A percentile compares a stretch with the other conserved stretches of the same genome.
Conservation (phyloP, 2,329 filamentous ascomycete genomes). For the Nakataea oryzae region DNA sequence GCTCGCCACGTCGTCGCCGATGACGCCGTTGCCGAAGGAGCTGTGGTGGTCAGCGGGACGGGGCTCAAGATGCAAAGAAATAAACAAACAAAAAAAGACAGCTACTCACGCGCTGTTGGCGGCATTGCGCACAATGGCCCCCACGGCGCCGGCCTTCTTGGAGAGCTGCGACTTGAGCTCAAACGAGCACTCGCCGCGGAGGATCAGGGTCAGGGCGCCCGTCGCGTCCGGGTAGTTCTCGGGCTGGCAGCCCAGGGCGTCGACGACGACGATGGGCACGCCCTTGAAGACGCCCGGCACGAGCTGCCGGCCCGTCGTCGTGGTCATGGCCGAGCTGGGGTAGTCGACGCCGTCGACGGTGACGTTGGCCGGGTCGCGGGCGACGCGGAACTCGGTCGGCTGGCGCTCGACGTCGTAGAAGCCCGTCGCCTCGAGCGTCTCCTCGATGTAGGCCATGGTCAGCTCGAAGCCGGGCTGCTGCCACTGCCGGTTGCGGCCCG, state of each 20-base stretch:
- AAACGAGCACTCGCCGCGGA: slow-evolving; percentile 49
- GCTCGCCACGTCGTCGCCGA: slow-evolving; percentile 33
- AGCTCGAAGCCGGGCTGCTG: slow-evolving; percentile 1
- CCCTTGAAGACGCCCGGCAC: slow-evolving; percentile 10
- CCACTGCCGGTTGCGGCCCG: slow-evolving; percentile 3
- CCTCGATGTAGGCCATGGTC: slow-evolving; percentile 3
- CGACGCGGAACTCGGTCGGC: neutral
- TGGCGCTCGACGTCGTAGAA: slow-evolving; percentile 2
- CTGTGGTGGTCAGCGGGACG: too few species aligned
- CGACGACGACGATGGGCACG: slow-evolving; percentile 30
- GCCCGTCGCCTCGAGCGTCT: slow-evolving; percentile 1
- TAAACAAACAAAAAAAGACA: too few species aligned
- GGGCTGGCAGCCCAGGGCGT: slow-evolving; percentile 41
- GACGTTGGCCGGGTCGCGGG: slow-evolving; percentile 10
- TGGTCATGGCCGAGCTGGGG: slow-evolving; percentile 26
- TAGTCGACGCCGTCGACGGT: slow-evolving; percentile 17
- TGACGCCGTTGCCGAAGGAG: slow-evolving; percentile 33
- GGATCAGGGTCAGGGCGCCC: slow-evolving; percentile 49
- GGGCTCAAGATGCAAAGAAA: too few species aligned
- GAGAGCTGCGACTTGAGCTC: slow-evolving; percentile 45
- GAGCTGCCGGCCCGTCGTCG: slow-evolving; percentile 37
- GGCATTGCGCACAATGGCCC: slow-evolving; percentile 54
- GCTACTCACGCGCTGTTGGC: slow-evolving; percentile 27
- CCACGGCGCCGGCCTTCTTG: slow-evolving; percentile 44
- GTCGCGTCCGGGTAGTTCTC: slow-evolving; percentile 42